Percentiles rank a stretch among this genome's conserved stretches.
Evolutionary conservation across 2,329 filamentous ascomycete species (phyloP).

Genomic region (Colletotrichum gigasporum): DNA sequence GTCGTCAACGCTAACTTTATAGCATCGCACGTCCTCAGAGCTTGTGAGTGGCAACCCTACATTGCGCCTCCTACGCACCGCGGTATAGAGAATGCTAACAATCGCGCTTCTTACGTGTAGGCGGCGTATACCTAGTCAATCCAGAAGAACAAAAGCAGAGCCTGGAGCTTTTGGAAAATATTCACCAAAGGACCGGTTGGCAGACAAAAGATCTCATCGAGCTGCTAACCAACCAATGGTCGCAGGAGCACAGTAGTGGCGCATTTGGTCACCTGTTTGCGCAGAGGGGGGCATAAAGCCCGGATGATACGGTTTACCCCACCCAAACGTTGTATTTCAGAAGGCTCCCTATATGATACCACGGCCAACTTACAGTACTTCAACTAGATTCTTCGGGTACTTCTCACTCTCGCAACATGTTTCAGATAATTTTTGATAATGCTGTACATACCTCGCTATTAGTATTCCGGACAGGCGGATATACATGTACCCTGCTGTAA

Average conservation of each 20-base stretch:
- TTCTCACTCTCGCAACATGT: no score
- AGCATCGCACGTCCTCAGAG: constrained; percentile 37
- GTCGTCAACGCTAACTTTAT: constrained; percentile 38
- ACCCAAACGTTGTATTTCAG: no score
- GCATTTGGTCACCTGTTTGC: constrained; percentile 4
- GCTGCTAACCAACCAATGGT: background rate
- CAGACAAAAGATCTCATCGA: constrained; percentile 10
- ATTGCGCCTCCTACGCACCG: background rate
- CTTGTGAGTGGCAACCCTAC: constrained; percentile 34
- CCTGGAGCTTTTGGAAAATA: background rate
- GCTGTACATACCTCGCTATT: no score
- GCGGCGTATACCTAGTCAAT: constrained; percentile 2
- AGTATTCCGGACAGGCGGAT: no score
- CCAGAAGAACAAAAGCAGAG: constrained; percentile 12
- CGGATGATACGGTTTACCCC: background rate
- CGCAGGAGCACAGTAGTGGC: background rate
- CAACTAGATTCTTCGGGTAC: no score
- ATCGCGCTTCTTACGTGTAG: background rate
- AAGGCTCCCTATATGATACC: no score
- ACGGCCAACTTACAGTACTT: no score
- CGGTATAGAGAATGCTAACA: background rate
- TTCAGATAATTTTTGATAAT: no score
- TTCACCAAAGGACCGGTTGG: constrained; percentile 9
- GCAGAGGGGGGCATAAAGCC: background rate
- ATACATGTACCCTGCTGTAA: no score